Evolutionary conservation across 495 filamentous ascomycete genomes (phyloP).

Genomic region (Pseudevernia furfuracea): DNA sequence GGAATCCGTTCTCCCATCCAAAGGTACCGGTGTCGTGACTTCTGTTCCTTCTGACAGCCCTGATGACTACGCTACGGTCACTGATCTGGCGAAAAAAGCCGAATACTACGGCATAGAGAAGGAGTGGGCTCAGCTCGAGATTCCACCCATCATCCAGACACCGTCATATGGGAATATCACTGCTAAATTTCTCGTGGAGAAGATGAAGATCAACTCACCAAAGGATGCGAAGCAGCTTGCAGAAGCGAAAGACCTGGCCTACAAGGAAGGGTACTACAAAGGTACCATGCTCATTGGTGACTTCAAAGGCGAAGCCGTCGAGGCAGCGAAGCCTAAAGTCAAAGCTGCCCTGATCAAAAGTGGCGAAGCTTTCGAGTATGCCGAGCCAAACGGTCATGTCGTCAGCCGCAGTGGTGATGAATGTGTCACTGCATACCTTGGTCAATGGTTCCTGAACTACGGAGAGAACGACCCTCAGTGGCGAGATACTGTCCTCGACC

Average conservation of each 20-base stretch:
- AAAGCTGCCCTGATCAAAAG: conserved; percentile 67
- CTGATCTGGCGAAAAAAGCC: conserved; percentile 89
- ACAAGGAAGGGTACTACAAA: conserved; percentile 97
- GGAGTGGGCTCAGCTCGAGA: conserved; percentile 89
- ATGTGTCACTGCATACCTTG: conserved; percentile 85
- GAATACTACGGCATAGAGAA: conserved; percentile 95
- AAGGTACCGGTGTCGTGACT: conserved; percentile 94
- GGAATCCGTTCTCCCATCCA: conserved; percentile 82
- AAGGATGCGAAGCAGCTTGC: conserved; percentile 86
- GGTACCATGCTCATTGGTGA: conserved; percentile 85
- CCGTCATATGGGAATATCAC: conserved; percentile 81
- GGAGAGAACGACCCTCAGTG: conserved; percentile 75
- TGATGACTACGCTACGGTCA: conserved; percentile 86
- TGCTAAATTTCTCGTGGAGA: conserved; percentile 75
- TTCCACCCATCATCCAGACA: conserved; percentile 81
- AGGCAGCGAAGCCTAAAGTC: conserved; percentile 79
- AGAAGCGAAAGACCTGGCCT: conserved; percentile 91
- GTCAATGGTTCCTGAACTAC: conserved; percentile 97
- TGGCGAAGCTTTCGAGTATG: conserved; percentile 81
- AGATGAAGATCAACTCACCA: conserved; percentile 91
- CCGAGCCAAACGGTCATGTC: conserved; percentile 84
- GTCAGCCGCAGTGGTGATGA: conserved; percentile 79
- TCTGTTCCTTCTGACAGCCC: conserved; percentile 93
- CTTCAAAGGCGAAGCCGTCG: conserved; percentile 79
- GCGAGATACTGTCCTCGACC: conserved; percentile 62